Base-by-base conservation (phyloP, 257 asterid genomes). In the Solanum bukasovii region DNA sequence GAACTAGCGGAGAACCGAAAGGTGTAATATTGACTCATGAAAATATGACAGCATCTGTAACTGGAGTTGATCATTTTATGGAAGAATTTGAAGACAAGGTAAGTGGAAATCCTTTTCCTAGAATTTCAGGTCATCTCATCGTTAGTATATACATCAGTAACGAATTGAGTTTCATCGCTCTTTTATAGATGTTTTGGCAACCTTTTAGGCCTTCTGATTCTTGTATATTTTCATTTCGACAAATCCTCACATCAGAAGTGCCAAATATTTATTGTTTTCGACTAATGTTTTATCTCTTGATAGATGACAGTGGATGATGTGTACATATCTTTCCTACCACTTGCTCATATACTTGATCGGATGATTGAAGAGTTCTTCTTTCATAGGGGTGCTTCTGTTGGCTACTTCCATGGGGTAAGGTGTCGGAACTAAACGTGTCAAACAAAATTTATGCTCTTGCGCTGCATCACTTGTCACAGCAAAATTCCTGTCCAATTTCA, bases 281-380 rank as follows among this genome's bases (percentile, higher is more conserved):
- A 81, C 85, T 44, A 44, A 46, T 46, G 10, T 81, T 81, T 81
- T 59, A 59, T 49, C 65, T 75, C 85, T 88, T 84, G 75, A 85
- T 87, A 97, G 99, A 97, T 97, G 99, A 93, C 99, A 7, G 94
- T 89, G 86, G 93, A 96, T 81, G 99, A 97, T 88, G 98, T 97
- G 77, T 97, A 97, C 91, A 97, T 97, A 93, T 97, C 99, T 8
- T 97, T 97, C 92, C 93, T 97, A 23, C 99, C 99, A 71, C 98
- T 97, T 40, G 99, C 99, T 87, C 99, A 97, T 93, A 93, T 97
- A 91, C 99, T 97, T 90, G 99, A 97, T 88, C 98, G 98, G 90
- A 93, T 96, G 98, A 97, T 97, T 52, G 99, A 97, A 91, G 99
- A 97, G 90, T 96, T 93, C 90, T 97, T 97, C 94, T 96, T 97